Evolutionary conservation across 192 early-diverging fungal genomes (phyloP), one percentile per base, ranked within the genome.

Genomic region (Entrophospora sp.): DNA sequence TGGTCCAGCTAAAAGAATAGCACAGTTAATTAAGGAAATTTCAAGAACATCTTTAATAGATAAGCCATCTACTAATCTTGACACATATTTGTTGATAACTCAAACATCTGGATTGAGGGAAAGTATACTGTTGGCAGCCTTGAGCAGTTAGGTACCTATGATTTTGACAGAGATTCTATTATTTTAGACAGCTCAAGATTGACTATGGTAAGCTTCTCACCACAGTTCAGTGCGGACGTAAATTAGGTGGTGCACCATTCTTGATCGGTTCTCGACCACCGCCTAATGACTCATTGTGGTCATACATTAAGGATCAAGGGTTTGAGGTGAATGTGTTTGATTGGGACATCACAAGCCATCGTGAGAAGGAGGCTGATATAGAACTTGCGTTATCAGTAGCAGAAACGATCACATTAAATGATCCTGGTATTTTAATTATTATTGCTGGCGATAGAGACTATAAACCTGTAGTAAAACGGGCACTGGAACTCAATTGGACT

Each of bases 261-360:
- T 9, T 60, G 12, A n/a, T 60, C 6, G 38, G 34, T 2, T 60
- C 58, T 13, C 37, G 37, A 13, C 58, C 58, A 32, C 58, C 24
- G 5, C 20, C 58, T 5, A 60, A 60, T n/a, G 38, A 60, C 42
- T 42, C 58, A 25, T 12, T 60, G n/a, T 60, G 58, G 58, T 7
- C 6, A 3, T 18, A 24, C 5, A 20, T 42, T 27, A 7, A 3
- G 13, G 37, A 27, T 25, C 58, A 42, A 25, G 58, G 58, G 7
- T 60, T 10, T 40, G 0, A 25, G 12, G 38, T 60, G 37, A 0
- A 25, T 12, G 14, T 60, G 0, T 60, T 28, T 60, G 58, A 60
- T 42, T 24, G 22, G 37, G 3, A 60, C 20, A 5, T 24, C 9
- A 25, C 1, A 59, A 59, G n/a, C n/a, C n/a, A 28, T 28, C 35